Evolutionary conservation across 352 stramenopile species (phyloP).

Genomic region (Hyaloperonospora arabidopsidis): DNA sequence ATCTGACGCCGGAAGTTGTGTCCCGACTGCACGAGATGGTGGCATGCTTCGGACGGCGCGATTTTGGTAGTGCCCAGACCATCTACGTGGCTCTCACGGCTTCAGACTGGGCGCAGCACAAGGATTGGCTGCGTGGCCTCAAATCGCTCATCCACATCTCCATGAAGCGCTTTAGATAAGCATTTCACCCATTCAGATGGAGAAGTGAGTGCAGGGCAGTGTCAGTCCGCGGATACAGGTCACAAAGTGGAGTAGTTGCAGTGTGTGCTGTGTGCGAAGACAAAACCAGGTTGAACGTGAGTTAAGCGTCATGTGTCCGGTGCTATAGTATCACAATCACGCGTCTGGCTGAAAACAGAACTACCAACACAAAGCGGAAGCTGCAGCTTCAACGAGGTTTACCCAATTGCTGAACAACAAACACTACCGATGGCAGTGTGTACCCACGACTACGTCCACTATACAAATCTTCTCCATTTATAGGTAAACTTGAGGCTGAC

Average conservation of each 20-base stretch:
- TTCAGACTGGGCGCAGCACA: conserved; percentile 93
- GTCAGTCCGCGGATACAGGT: conserved; percentile 9
- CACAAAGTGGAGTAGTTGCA: conserved; percentile 18
- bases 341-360: conserved; percentile 4
- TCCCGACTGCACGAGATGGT: conserved; percentile 77
- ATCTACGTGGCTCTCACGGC: conserved; percentile 89
- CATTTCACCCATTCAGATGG: conserved; percentile 6
- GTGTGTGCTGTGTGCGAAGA: conserved; percentile 12
- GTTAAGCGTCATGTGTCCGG: no score
- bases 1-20: conserved; percentile 63
- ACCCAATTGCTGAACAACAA: no score
- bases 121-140: conserved; percentile 96
- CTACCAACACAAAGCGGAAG: conserved; percentile 1
- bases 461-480: no score
- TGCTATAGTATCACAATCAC: neutral
- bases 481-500: no score
- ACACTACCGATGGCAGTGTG: neutral
- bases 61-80: conserved; percentile 68
- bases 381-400: conserved; percentile 6
- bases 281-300: conserved; percentile 12
- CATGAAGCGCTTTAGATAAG: conserved; percentile 86
- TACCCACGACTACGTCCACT: no score
- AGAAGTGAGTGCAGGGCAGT: conserved; percentile 5
- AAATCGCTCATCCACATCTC: conserved; percentile 95
- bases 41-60: conserved; percentile 58